These are phyloP conservation scores for Populus hybrid DNA, from an alignment of 441 rosid species.

Conservation along the genomic window DNA sequence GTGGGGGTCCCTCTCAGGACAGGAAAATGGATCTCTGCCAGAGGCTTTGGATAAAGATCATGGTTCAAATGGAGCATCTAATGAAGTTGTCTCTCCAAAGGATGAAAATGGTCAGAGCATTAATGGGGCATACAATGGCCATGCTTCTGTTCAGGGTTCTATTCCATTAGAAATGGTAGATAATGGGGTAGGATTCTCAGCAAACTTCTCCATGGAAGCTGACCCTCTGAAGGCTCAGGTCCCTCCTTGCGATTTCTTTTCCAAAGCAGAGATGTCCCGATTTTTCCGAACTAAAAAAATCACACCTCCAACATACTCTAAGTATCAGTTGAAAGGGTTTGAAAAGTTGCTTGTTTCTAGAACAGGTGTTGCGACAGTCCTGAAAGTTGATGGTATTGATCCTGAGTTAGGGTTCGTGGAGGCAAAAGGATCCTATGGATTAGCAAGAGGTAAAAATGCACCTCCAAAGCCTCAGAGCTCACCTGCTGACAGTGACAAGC, in stretches of 20 bases:
- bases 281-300: constrained; percentile 57
- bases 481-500: constrained; percentile 3
- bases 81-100: constrained; percentile 23
- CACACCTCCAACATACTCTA: constrained; percentile 54
- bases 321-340: constrained; percentile 29
- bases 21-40: constrained; percentile 23
- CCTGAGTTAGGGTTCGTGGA: constrained; percentile 28
- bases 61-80: constrained; percentile 37
- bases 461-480: constrained; percentile 33
- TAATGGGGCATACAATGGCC: constrained; percentile 25
- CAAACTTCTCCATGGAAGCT: constrained; percentile 32
- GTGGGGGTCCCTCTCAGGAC: constrained; percentile 22
- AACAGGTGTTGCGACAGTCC: constrained; percentile 21
- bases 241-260: constrained; percentile 80
- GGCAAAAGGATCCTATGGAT: constrained; percentile 39
- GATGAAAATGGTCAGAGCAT: constrained; percentile 21
- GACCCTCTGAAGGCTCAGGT: constrained; percentile 84
- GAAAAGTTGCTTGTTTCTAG: constrained; percentile 26
- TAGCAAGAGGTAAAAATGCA: constrained; percentile 20
- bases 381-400: constrained; percentile 25
- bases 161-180: constrained; percentile 28
- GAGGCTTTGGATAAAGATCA: constrained; percentile 27
- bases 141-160: constrained; percentile 27
- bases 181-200: constrained; percentile 30
- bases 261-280: constrained; percentile 77